phyloP scores from a whole-genome alignment of 176 grass and related monocot species.

The Oryza punctata region DNA sequence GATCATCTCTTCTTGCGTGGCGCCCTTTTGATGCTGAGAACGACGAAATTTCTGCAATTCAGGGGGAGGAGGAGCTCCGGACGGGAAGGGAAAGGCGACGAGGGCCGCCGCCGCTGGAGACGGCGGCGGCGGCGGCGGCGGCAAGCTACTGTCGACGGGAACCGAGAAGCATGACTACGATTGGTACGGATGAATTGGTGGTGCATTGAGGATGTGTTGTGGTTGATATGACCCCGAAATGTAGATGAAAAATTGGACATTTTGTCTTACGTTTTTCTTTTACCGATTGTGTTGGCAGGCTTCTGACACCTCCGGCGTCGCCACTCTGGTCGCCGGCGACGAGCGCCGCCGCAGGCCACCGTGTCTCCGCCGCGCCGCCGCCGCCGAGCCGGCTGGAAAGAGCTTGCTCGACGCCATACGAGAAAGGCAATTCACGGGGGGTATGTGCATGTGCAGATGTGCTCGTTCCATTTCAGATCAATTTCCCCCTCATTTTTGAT shows the following conservation, averaged over 20 bases:
- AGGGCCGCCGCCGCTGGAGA: too few species aligned
- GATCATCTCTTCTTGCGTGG: background rate
- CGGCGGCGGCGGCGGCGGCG: background rate
- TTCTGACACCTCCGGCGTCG: constrained; percentile 32
- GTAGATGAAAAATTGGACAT: background rate
- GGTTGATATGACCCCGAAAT: background rate
- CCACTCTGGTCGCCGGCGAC: constrained; percentile 24
- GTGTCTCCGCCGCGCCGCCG: background rate
- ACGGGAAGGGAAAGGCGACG: background rate
- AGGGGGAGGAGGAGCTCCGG: background rate
- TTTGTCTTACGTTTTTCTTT: background rate
- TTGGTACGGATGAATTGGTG: constrained; percentile 2
- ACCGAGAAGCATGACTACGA: constrained; percentile 40
- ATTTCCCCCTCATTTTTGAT: too few species aligned
- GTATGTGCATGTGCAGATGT: constrained; percentile 10
- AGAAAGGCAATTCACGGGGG: constrained; percentile 11
- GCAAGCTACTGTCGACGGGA: background rate
- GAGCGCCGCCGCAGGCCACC: background rate
- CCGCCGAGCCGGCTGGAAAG: background rate
- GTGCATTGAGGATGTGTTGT: background rate
- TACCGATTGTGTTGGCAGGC: background rate
- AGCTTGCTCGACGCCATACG: background rate
- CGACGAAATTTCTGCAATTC: background rate
- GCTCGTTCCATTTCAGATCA: background rate
- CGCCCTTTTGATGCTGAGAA: background rate